Base-by-base conservation (phyloP, 768 basidiomycete species). In the Leccinum obscurum region DNA sequence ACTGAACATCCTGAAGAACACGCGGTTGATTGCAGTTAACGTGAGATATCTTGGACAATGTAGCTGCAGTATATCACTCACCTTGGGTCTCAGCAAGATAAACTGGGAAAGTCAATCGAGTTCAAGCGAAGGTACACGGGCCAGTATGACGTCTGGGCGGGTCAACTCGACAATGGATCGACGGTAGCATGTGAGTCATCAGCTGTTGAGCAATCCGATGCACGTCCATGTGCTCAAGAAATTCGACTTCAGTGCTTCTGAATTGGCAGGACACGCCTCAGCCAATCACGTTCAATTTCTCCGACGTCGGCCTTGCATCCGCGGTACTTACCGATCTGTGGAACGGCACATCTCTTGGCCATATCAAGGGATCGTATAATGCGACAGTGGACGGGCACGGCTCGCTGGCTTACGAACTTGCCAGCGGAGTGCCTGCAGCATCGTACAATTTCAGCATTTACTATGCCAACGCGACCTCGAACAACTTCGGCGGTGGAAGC, bases 61-160 rank as follows among this genome's bases (percentile, higher is more conserved):
- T 54, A 15, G 20, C 24, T 15, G n/a, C 44, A 46, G 34, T 9
- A 13, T 30, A 26, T 3, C 15, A 48, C 49, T 63, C 7, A 63
- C 39, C 2, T 51, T 15, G 14, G 0, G 4, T 26, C 22, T 32
- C 24, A 64, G 64, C 64, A 63, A 65, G 64, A 65, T 54, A 13
- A 48, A 4, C 51, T 65, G 22, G 24, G 49, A 50, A 10, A 50
- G 6, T 50, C 49, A 9, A 58, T 64, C 7, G 28, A 50, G 3
- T 63, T 63, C 44, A 41, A 28, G 11, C 39, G 62, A 53, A 57
- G 62, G 28, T 64, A 63, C 46, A 63, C 64, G n/a, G 34, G 57
- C 44, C 26, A 24, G 10, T 55, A 60, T 22, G 62, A 63, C 13
- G 56, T 60, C 7, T 65, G 62, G 62, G 35, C 58, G 0, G 59